Percentiles rank a stretch among this genome's conserved stretches.
Evolutionary conservation across 1,284 basidiomycete genomes (phyloP).

Genomic region (Pascua sp.): DNA sequence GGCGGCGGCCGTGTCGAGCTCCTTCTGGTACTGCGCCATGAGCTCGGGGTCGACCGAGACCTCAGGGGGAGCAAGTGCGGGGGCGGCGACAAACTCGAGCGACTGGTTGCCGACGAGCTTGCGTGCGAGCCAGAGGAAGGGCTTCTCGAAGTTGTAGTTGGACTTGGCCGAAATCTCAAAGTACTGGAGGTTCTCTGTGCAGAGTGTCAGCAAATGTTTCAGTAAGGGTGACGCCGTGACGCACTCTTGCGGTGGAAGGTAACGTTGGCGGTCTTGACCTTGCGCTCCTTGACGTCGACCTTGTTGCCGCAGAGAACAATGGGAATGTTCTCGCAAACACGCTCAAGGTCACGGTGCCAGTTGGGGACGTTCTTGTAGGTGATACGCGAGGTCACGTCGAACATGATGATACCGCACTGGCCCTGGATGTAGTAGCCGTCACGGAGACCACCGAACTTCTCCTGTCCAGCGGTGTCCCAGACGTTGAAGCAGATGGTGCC

Average conservation of each 20-base stretch:
- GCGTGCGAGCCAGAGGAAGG: slow-evolving; percentile 98
- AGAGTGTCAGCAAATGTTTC: slow-evolving; percentile 3
- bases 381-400: slow-evolving; percentile 99
- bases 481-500: slow-evolving; percentile 99
- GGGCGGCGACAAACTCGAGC: slow-evolving; percentile 95
- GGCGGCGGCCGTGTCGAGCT: slow-evolving; percentile 62
- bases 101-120: slow-evolving; percentile 90
- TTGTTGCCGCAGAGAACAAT: slow-evolving; percentile 99
- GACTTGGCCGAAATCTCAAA: slow-evolving; percentile 99
- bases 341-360: slow-evolving; percentile 99
- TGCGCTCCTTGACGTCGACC: slow-evolving; percentile 99
- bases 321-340: slow-evolving; percentile 89
- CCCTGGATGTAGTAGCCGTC: slow-evolving; percentile 99
- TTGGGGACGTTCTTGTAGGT: slow-evolving; percentile 99
- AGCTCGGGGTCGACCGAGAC: slow-evolving; percentile 71
- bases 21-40: slow-evolving; percentile 79
- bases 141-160: slow-evolving; percentile 99
- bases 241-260: slow-evolving; percentile 99
- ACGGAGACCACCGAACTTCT: slow-evolving; percentile 98
- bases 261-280: slow-evolving; percentile 97
- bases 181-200: slow-evolving; percentile 88
- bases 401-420: slow-evolving; percentile 99
- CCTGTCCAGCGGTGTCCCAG: slow-evolving; percentile 99
- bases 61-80: slow-evolving; percentile 92
- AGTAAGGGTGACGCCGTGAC: slow-evolving; percentile 57